Evolutionary conservation across 1,139 yeast species (phyloP).

Genomic region (Debaryomyces subglobosus): DNA sequence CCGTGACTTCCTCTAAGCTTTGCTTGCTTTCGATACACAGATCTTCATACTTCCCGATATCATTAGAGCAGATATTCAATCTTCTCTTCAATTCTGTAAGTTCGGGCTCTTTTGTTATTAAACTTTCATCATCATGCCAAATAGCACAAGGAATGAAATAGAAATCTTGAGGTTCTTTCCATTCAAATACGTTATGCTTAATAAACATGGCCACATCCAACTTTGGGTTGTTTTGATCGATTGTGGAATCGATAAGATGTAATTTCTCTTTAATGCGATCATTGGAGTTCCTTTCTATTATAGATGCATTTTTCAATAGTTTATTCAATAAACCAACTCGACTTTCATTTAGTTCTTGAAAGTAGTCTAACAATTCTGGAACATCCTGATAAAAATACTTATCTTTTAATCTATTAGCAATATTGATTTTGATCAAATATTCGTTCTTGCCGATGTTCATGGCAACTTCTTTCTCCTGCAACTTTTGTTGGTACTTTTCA

Average conservation of each 20-base stretch:
- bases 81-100: slow-evolving; percentile 64
- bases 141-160: slow-evolving; percentile 85
- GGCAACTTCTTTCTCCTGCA: slow-evolving; percentile 65
- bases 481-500: slow-evolving; percentile 61
- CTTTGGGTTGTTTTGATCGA: slow-evolving; percentile 71
- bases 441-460: slow-evolving; percentile 88
- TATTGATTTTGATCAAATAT: slow-evolving; percentile 76
- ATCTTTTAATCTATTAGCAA: slow-evolving; percentile 89
- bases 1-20: slow-evolving; percentile 50
- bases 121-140: slow-evolving; percentile 95
- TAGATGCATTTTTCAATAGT: slow-evolving; percentile 65
- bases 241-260: slow-evolving; percentile 56
- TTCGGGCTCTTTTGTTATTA: slow-evolving; percentile 66
- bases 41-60: slow-evolving; percentile 47
- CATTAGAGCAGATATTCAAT: slow-evolving; percentile 52
- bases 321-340: slow-evolving; percentile 74
- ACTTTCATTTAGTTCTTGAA: slow-evolving; percentile 83
- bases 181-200: slow-evolving; percentile 73
- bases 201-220: slow-evolving; percentile 90
- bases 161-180: slow-evolving; percentile 89
- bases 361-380: slow-evolving; percentile 86
- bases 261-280: slow-evolving; percentile 57
- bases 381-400: slow-evolving; percentile 91
- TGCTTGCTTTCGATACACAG: slow-evolving; percentile 53
- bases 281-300: slow-evolving; percentile 61